These are phyloP conservation scores for Pseudocercospora crystallina DNA, from an alignment of 2,329 filamentous ascomycete genomes.

Conservation along the genomic window DNA sequence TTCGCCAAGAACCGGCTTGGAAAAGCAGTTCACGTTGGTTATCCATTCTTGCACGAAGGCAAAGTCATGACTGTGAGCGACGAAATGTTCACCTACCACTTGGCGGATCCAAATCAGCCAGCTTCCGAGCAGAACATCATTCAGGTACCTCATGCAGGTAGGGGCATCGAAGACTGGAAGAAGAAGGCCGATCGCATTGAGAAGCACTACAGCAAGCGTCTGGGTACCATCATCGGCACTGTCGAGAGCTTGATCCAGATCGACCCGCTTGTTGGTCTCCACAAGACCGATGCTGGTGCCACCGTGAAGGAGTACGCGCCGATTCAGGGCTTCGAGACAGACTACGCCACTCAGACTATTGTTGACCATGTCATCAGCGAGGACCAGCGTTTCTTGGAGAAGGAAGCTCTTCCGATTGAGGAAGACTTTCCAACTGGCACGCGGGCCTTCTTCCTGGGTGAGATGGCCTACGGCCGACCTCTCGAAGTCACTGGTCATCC, in stretches of 20 bases:
- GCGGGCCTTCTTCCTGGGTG: conserved; percentile 88
- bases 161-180: conserved; percentile 78
- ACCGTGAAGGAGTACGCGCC: conserved; percentile 89
- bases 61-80: conserved; percentile 87
- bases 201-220: conserved; percentile 81
- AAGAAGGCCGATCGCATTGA: conserved; percentile 84
- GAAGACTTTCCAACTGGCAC: conserved; percentile 86
- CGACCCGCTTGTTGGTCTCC: conserved; percentile 87
- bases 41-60: conserved; percentile 92
- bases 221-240: conserved; percentile 81
- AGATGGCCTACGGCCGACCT: conserved; percentile 87
- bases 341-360: conserved; percentile 87
- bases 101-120: conserved; percentile 55
- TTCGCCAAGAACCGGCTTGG: conserved; percentile 78
- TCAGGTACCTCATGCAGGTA: conserved; percentile 68
- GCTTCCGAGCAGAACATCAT: conserved; percentile 53
- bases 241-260: conserved; percentile 91
- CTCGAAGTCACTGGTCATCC: conserved; percentile 79
- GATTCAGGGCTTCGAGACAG: conserved; percentile 79
- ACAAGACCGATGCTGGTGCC: conserved; percentile 86
- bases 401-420: conserved; percentile 79
- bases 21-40: conserved; percentile 84
- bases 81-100: conserved; percentile 84
- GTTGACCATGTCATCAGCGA: conserved; percentile 88
- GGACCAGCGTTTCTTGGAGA: conserved; percentile 90